These are phyloP conservation scores for Epichloe uncinata DNA, from an alignment of 2,329 filamentous ascomycete genomes.

Conservation along the genomic window DNA sequence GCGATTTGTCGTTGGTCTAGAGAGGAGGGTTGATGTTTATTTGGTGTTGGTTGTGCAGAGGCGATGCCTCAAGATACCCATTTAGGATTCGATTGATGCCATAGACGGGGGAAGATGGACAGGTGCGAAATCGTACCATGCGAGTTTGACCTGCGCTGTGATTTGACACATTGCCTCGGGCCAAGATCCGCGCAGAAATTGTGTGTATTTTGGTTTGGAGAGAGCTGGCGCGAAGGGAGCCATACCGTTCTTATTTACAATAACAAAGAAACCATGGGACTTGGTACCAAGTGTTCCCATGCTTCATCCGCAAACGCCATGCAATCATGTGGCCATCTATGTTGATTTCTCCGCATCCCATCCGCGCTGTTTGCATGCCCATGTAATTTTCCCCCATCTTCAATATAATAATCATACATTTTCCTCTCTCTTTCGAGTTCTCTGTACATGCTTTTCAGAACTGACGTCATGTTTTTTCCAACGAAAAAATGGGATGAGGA, in stretches of 20 bases:
- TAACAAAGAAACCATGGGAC: not conserved
- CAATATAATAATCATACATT: not conserved
- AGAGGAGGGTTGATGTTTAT: too few relatives aligned
- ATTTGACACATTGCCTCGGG: too few relatives aligned
- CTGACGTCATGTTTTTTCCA: not conserved
- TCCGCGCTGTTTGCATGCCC: not conserved
- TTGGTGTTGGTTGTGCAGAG: not conserved
- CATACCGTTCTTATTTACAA: not conserved
- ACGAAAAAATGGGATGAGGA: not conserved
- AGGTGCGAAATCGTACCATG: too few relatives aligned
- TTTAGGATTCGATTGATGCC: too few relatives aligned
- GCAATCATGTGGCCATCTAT: constrained; percentile 2
- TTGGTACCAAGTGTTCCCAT: not conserved
- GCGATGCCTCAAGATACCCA: too few relatives aligned
- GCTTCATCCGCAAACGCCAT: constrained; percentile 1
- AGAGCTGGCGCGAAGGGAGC: not conserved
- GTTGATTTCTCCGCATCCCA: not conserved
- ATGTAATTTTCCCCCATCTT: not conserved
- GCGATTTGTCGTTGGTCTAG: not conserved
- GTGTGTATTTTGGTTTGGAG: not conserved
- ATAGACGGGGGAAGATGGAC: too few relatives aligned
- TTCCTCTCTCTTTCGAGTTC: not conserved
- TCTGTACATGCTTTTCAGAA: not conserved
- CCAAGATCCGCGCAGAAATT: too few relatives aligned
- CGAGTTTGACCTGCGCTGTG: too few relatives aligned